These are phyloP conservation scores for Aeschynomene evenia DNA, from an alignment of 306 rosid species.

Conservation along the genomic window DNA sequence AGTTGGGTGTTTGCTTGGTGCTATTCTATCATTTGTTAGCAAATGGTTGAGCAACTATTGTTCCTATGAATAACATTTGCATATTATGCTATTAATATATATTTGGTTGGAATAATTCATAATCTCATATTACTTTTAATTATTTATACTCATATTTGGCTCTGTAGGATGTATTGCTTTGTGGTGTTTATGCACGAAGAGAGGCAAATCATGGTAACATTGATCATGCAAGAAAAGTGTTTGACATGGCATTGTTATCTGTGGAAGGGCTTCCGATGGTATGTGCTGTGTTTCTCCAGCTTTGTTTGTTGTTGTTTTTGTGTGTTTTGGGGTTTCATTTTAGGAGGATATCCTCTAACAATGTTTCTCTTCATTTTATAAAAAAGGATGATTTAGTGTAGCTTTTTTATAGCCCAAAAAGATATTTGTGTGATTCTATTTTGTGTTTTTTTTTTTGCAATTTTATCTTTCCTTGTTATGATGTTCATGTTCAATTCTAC, in stretches of 20 bases:
- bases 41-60: background rate
- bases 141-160: conserved; percentile 3
- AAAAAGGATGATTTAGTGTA: background rate
- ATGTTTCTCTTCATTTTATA: background rate
- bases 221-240: conserved; percentile 84
- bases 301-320: background rate
- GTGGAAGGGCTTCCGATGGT: conserved; percentile 82
- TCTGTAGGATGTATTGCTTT: conserved; percentile 75
- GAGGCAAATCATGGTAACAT: conserved; percentile 84
- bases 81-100: background rate
- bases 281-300: conserved; percentile 23
- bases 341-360: background rate
- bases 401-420: background rate
- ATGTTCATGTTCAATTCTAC: background rate
- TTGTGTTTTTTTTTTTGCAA: background rate
- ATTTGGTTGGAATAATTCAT: conserved; percentile 4
- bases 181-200: conserved; percentile 90
- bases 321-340: background rate
- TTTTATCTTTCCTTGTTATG: background rate
- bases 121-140: conserved; percentile 16
- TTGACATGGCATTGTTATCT: conserved; percentile 90
- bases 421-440: background rate
- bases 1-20: conserved; percentile 3
- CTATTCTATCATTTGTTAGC: conserved; percentile 9
- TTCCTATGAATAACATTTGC: conserved; percentile 19